phyloP scores from a whole-genome alignment of 2,329 filamentous ascomycete genomes.

The Pseudomassariella vexata region DNA sequence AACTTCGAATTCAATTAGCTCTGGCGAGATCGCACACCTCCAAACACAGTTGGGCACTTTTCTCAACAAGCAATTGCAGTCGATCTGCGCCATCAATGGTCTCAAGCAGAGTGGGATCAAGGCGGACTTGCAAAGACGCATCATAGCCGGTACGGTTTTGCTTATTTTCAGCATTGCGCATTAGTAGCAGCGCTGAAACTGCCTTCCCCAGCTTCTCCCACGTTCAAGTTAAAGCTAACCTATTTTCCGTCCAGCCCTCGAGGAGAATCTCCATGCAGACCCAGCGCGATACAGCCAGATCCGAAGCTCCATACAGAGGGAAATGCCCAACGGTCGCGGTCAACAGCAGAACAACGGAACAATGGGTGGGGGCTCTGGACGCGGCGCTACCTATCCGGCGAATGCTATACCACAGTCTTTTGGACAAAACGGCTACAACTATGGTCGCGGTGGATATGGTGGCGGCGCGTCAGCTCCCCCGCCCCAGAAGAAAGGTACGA shows the following conservation, averaged over 20 bases:
- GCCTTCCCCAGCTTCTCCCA: not conserved
- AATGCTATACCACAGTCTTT: not conserved
- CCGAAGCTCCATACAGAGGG: slow-evolving; percentile 6
- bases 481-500: slow-evolving; percentile 4
- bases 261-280: slow-evolving; percentile 14
- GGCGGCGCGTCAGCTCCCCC: slow-evolving; percentile 2
- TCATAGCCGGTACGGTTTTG: slow-evolving; percentile 74
- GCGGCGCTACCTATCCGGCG: not conserved
- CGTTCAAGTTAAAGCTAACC: slow-evolving; percentile 1
- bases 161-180: too few relatives aligned
- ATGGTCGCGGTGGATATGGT: not conserved
- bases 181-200: too few relatives aligned
- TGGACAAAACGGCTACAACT: slow-evolving; percentile 4
- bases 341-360: slow-evolving; percentile 4
- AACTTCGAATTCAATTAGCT: slow-evolving; percentile 10
- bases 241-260: slow-evolving; percentile 13
- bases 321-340: slow-evolving; percentile 5
- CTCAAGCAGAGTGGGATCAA: slow-evolving; percentile 81
- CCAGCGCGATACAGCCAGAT: slow-evolving; percentile 12
- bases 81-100: slow-evolving; percentile 68
- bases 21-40: slow-evolving; percentile 38
- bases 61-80: slow-evolving; percentile 63
- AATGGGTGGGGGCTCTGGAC: not conserved
- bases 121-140: slow-evolving; percentile 70
- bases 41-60: slow-evolving; percentile 39